Conservation (phyloP, 352 stramenopile genomes). For the Thalassiosira hispida region DNA sequence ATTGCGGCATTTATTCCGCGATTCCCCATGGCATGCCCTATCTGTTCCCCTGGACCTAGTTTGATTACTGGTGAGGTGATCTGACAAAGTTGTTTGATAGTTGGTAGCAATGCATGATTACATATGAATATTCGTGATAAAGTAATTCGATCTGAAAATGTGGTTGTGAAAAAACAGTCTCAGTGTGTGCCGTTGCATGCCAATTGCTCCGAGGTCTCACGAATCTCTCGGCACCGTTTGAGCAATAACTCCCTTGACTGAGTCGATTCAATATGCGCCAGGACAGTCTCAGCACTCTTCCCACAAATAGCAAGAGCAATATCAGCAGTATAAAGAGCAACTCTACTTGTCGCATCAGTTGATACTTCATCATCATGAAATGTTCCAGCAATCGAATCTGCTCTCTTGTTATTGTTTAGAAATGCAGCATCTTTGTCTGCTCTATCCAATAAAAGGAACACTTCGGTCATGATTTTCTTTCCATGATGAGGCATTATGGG, state of each 20-base stretch:
- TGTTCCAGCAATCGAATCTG: not conserved
- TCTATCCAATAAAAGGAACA: constrained; percentile 54
- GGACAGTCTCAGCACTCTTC: constrained; percentile 27
- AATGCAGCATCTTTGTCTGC: constrained; percentile 33
- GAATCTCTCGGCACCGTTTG: constrained; percentile 36
- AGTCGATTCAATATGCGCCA: constrained; percentile 39
- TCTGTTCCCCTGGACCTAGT: too few species aligned
- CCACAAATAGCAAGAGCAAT: constrained; percentile 47
- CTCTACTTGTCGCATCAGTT: constrained; percentile 12
- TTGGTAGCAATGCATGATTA: too few species aligned
- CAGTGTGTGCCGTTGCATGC: not conserved
- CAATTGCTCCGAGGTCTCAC: constrained; percentile 7
- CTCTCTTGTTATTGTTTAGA: constrained; percentile 27
- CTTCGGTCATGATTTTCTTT: constrained; percentile 68
- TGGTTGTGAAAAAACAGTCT: not conserved
- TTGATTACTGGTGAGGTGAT: too few species aligned
- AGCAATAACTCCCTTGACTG: not conserved
- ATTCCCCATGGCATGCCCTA: too few species aligned
- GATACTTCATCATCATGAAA: constrained; percentile 21
- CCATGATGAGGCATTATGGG: constrained; percentile 69
- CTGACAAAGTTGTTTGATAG: too few species aligned
- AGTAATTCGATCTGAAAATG: too few species aligned
- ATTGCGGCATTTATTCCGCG: too few species aligned
- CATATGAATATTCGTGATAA: too few species aligned
- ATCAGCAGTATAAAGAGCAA: constrained; percentile 35